Conservation (phyloP, 176 grass and related monocot species). For the Microstegium vimineum region DNA sequence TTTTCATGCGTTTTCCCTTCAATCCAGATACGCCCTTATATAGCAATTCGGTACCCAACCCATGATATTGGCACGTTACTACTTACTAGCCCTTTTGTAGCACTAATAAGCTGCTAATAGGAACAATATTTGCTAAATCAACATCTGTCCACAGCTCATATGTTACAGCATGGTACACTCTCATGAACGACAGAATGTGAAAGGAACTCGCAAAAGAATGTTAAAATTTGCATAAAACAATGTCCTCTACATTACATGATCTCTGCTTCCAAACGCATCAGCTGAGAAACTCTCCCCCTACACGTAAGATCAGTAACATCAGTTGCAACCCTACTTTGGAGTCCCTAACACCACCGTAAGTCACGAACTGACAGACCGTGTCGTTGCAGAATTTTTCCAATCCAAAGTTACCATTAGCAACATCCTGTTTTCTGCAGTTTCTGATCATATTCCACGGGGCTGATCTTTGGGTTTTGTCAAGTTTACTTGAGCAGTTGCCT, state of each 20-base stretch:
- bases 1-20: too few relatives aligned
- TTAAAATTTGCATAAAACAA: slow-evolving; percentile 36
- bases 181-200: background rate
- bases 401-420: background rate
- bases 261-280: slow-evolving; percentile 1
- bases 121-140: background rate
- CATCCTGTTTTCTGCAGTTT: background rate
- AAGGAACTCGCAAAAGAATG: background rate
- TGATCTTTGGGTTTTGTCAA: background rate
- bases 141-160: background rate
- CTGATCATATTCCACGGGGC: background rate
- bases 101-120: background rate
- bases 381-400: background rate
- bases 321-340: background rate
- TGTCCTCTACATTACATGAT: slow-evolving; percentile 14
- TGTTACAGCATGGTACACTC: background rate
- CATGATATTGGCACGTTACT: background rate
- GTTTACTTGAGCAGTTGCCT: background rate
- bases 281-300: background rate
- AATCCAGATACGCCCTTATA: too few relatives aligned
- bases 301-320: slow-evolving; percentile 9
- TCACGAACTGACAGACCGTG: background rate
- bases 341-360: background rate
- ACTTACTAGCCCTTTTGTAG: background rate
- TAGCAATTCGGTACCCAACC: background rate